Conservation (phyloP, 2,329 filamentous ascomycete species). For the Penicillium vulpinum region DNA sequence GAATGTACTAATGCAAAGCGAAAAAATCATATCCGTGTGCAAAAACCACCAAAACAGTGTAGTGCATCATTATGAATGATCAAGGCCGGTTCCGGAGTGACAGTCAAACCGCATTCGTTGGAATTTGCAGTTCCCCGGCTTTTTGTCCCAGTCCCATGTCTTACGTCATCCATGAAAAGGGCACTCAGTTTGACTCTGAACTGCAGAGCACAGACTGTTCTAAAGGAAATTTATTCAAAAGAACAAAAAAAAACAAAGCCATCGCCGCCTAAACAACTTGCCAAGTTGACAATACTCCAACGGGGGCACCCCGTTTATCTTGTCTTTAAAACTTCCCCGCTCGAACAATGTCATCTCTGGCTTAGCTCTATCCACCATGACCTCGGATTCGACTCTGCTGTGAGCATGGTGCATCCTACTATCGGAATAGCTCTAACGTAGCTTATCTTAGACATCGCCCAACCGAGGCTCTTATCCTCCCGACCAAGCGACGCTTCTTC, state of each 20-base stretch:
- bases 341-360: constrained; percentile 37
- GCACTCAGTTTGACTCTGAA: constrained; percentile 13
- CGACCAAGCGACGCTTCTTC: constrained; percentile 65
- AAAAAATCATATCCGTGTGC: no score
- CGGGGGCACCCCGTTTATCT: constrained; percentile 3
- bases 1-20: not conserved
- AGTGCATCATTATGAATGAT: constrained; percentile 6
- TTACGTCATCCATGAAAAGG: constrained; percentile 39
- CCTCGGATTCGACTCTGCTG: constrained; percentile 43
- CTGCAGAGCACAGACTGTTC: constrained; percentile 10
- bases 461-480: constrained; percentile 65
- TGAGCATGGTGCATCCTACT: constrained; percentile 23
- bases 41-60: not conserved
- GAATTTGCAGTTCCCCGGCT: constrained; percentile 31
- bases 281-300: not conserved
- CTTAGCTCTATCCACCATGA: constrained; percentile 40
- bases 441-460: constrained; percentile 61
- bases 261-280: not conserved
- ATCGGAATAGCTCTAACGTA: not conserved
- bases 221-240: not conserved
- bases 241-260: not conserved
- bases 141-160: constrained; percentile 28
- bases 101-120: constrained; percentile 27
- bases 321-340: constrained; percentile 12
- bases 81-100: constrained; percentile 10